Evolutionary conservation across 805 yeast genomes (phyloP), one percentile per base, ranked within the genome.

Genomic region (Candida cerambycidarum): DNA sequence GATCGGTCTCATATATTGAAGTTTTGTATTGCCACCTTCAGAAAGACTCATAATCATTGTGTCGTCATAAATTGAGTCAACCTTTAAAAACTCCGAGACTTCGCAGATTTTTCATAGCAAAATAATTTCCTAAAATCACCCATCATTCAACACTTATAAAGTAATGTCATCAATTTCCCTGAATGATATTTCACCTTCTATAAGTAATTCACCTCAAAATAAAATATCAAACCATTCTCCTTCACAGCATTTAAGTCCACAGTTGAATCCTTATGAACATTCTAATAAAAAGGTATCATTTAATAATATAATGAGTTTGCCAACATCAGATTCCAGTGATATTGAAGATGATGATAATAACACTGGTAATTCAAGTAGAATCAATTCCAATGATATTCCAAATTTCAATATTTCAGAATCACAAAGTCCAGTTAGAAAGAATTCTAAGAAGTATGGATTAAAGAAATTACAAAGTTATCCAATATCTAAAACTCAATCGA

Each of bases 391-490:
- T 14, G 39, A 37, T 3, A 11, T 13, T 12, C 25, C 27, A 3
- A 3, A 13, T 14, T 17, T 28, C 28, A 28, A 28, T 29, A 37
- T 13, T n/a, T 30, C 25, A 10, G 27, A 21, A 16, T 35, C 44
- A 2, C 27, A 19, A 16, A 32, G 35, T 12, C 38, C 38, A 9
- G 18, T 18, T 3, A 32, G 35, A 15, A 32, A 32, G 25, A 25
- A n/a, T 25, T 40, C 29, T 3, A 42, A 40, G 30, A 45, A 44
- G 37, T 21, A 37, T 15, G 31, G 39, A n/a, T 44, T 51, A 37
- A 46, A 41, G 25, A 55, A 53, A 37, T 32, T 46, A 10, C 31
- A 52, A 4, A 49, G 57, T 19, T 48, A 54, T 40, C 58, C 58
- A 5, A 46, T 51, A 47, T 41, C 41, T 14, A 43, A 46, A 15